These are phyloP conservation scores for Martiniozyma abietophila DNA, from an alignment of 805 yeast genomes.

Conservation along the genomic window DNA sequence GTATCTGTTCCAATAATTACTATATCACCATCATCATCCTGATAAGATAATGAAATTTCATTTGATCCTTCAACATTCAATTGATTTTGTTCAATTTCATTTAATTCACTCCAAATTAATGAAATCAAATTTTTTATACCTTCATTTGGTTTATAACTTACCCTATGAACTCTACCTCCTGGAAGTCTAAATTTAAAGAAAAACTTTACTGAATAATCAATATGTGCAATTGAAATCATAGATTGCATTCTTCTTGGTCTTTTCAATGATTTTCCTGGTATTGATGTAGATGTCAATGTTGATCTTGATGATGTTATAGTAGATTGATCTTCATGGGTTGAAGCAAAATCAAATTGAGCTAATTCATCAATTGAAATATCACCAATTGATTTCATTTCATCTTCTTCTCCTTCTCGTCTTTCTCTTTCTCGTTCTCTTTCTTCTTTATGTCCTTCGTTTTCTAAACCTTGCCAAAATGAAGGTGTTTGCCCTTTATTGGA, in stretches of 20 bases:
- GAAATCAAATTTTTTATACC: conserved; percentile 43
- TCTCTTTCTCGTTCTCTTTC: too few relatives aligned
- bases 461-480: conserved; percentile 1
- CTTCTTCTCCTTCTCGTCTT: not conserved
- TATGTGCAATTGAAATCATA: conserved; percentile 6
- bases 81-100: conserved; percentile 10
- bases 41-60: conserved; percentile 54
- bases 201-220: conserved; percentile 28
- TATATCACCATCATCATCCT: conserved; percentile 79
- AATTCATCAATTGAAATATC: conserved; percentile 12
- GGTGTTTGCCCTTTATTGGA: too few relatives aligned
- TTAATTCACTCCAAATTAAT: conserved; percentile 31
- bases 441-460: not conserved
- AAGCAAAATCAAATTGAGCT: conserved; percentile 11
- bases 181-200: conserved; percentile 76
- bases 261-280: too few relatives aligned
- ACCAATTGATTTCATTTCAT: not conserved
- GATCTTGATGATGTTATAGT: conserved; percentile 5
- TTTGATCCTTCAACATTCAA: conserved; percentile 23
- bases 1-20: conserved; percentile 67
- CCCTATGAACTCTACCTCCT: conserved; percentile 63
- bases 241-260: conserved; percentile 7
- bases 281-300: not conserved
- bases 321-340: conserved; percentile 9
- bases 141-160: conserved; percentile 47